Evolutionary conservation across 208 protist species (phyloP).

Genomic region (Acanthamoeba culbertsoni): DNA sequence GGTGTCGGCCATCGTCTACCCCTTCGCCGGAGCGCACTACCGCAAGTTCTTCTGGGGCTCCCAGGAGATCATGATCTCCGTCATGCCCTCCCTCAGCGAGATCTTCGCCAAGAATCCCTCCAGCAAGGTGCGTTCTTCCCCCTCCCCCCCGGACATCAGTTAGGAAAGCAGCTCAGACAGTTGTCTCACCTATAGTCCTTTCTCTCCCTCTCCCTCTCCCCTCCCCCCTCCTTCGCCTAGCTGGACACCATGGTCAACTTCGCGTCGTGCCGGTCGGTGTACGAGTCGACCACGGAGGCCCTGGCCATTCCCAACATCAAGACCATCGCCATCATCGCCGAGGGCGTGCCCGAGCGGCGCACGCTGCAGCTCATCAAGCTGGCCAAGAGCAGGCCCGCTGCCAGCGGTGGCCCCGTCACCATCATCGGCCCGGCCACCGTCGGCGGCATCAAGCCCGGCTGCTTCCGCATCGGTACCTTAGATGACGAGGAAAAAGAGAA

Average conservation of each 20-base stretch:
- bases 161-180: neutral
- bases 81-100: conserved; percentile 11
- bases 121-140: neutral
- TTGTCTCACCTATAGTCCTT: no score
- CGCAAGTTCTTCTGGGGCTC: conserved; percentile 85
- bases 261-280: conserved; percentile 85
- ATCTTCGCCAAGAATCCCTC: neutral
- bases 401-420: neutral
- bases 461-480: conserved; percentile 80
- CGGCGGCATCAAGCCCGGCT: conserved; percentile 85
- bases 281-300: conserved; percentile 80
- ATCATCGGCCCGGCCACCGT: conserved; percentile 87
- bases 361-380: conserved; percentile 71
- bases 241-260: conserved; percentile 86
- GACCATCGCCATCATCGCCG: conserved; percentile 85
- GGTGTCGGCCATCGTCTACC: conserved; percentile 81
- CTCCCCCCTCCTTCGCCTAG: neutral
- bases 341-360: conserved; percentile 85
- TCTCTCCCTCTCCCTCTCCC: neutral
- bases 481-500: neutral
- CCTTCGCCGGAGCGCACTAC: conserved; percentile 65
- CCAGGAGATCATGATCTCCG: conserved; percentile 82
- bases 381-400: neutral
- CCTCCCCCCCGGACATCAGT: neutral
- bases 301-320: conserved; percentile 76